Evolutionary conservation across 208 protist genomes (phyloP), one percentile per base, ranked within the genome.

Genomic region (Leishmania arabica): DNA sequence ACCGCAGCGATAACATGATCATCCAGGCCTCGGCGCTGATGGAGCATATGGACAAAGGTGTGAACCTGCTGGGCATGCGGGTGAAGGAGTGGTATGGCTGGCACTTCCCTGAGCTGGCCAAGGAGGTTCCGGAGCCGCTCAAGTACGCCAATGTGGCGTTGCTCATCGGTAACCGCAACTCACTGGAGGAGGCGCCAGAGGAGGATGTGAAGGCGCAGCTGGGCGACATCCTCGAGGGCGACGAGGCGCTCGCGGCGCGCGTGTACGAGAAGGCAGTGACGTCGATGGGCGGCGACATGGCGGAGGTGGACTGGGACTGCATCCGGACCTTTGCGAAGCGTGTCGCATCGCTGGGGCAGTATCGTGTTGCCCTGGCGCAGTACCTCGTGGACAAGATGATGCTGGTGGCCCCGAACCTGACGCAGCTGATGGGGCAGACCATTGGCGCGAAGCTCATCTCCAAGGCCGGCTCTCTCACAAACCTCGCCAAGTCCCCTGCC

Each of bases 61-160:
- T 99, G 62, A 99, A 99, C 92, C 99, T 99, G 17, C 99, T 99
- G 77, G 86, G 93, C 56, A 99, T 99, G 99, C 94, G 99, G 15
- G 87, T 99, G 69, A 99, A 98, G 93, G 99, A 99, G 91, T 99
- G 99, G 99, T 99, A 99, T 84, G 97, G 97, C 71, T 99, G 99
- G 98, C 99, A 99, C 93, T 99, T 99, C 93, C 99, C 99, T 11
- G 99, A 99, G 95, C 93, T 99, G 24, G 92, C 93, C 31, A 99
- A 97, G 89, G 92, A 99, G 78, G 95, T 99, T 31, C 89, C 91
- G 9, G 99, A 99, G 87, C 99, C 99, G 83, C 91, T 98, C 56
- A 95, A 96, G 81, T 99, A 98, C 89, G 95, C 98, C 3, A 90
- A 92, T 34, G 77, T 98, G 15, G 98, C 93, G 17, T 90, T 98